Evolutionary conservation across 768 basidiomycete species (phyloP), one percentile per base, ranked within the genome.

Genomic region (Suillus sp.): DNA sequence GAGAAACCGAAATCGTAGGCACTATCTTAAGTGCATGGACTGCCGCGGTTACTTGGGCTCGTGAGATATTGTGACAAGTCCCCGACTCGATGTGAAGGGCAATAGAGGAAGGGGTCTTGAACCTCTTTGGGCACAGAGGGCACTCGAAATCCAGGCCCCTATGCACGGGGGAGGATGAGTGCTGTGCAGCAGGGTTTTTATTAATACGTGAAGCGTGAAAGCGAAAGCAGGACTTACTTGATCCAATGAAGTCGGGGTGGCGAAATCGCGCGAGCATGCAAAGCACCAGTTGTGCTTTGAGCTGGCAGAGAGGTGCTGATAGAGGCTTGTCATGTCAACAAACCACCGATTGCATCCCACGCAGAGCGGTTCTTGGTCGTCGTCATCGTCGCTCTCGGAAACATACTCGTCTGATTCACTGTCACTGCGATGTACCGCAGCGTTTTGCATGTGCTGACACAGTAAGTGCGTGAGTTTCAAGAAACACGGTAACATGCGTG

Each of bases 1-100:
- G 65, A 25, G 74, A 67, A 60, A 79, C 66, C 8, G 77, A 76
- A 63, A 82, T 78, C 60, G 74, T 68, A 20, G 77, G 75, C 18
- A 70, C 65, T n/a, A 79, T 71, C 4, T 74, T 66, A 59, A 78
- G 68, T 1, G 67, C 59, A 48, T 77, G 74, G 35, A 79, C 72
- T 6, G 71, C 72, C 1, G 67, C 70, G 1, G 78, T 81, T 60
- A 82, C 75, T 32, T 78, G 73, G 55, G 74, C 73, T 25, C 80
- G 73, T 43, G 69, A 75, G 37, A 81, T 67, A 13, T 71, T 71
- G 47, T 75, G 72, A 60, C 78, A 79, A 1, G 57, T 48, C 4
- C 79, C 80, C 2, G 76, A 75, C 62, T 81, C 81, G 60, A 81
- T 69, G 64, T 82, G 81, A 13, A 71, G 68, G 2, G 78, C 74